Evolutionary conservation across 73 alveolate genomes (phyloP).

Genomic region (Tetrahymena borealis): DNA sequence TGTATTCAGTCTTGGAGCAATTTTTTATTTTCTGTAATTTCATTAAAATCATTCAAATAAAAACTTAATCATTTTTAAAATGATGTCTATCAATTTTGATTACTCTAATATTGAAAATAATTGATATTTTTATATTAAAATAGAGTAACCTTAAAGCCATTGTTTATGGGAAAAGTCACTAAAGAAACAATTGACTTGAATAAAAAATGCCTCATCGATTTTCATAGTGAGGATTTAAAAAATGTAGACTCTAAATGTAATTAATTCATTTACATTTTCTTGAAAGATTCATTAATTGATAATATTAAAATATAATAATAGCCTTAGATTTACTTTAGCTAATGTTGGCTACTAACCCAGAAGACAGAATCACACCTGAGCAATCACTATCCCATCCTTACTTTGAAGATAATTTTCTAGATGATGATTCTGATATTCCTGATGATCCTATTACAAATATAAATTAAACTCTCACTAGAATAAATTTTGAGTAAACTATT

Average conservation of each 20-base stretch:
- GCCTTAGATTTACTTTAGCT: background rate
- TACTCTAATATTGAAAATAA: background rate
- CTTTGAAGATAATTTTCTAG: background rate
- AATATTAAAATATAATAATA: too few relatives aligned
- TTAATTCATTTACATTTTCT: background rate
- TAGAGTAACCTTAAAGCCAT: background rate
- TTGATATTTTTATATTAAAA: background rate
- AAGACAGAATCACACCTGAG: background rate
- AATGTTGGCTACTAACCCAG: background rate
- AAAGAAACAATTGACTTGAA: background rate
- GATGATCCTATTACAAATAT: background rate
- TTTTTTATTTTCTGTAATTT: background rate
- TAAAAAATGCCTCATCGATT: background rate
- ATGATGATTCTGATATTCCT: background rate
- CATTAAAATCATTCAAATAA: background rate
- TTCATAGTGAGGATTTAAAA: background rate
- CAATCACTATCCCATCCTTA: background rate
- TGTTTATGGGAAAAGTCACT: background rate
- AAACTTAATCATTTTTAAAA: background rate
- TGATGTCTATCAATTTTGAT: too few relatives aligned
- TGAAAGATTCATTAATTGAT: too few relatives aligned
- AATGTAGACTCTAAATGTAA: background rate
- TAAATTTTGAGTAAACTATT: background rate
- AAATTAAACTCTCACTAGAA: background rate
- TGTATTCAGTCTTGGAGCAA: background rate